Evolutionary conservation across 148 eudicot genomes (phyloP).

Genomic region (Silene conica): DNA sequence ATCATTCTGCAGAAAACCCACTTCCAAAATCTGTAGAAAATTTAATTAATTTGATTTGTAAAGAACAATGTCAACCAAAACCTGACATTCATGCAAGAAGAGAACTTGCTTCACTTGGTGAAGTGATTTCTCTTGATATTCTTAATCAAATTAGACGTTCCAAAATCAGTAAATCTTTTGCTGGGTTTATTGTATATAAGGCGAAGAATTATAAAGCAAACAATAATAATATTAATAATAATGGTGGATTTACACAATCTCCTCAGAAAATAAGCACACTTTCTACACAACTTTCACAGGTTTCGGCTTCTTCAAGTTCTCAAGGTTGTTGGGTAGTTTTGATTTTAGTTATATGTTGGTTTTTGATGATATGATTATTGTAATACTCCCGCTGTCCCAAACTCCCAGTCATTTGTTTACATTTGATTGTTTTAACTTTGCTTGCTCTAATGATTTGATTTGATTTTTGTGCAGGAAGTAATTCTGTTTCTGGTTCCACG

Average conservation of each 20-base stretch:
- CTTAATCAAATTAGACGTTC: slow-evolving; percentile 14
- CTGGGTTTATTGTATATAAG: slow-evolving; percentile 25
- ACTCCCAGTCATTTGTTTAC: no score
- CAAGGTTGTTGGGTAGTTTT: no score
- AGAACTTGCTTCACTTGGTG: slow-evolving; percentile 32
- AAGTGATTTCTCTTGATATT: slow-evolving; percentile 18
- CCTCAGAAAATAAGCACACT: no score
- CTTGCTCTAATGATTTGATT: no score
- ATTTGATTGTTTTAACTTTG: no score
- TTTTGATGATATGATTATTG: no score
- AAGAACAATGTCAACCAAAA: slow-evolving; percentile 23
- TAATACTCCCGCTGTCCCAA: no score
- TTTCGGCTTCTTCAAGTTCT: no score
- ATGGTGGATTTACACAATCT: no score
- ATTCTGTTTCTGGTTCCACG: no score
- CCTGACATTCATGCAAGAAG: slow-evolving; percentile 20
- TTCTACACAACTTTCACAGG: no score
- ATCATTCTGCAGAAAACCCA: not conserved
- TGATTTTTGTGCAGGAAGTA: no score
- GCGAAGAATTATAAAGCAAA: slow-evolving; percentile 3
- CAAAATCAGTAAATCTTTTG: slow-evolving; percentile 5
- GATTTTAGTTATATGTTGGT: not conserved
- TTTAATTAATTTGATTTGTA: slow-evolving; percentile 22
- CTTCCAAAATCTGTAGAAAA: slow-evolving; percentile 27
- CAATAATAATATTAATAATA: not conserved